These are phyloP conservation scores for Microsporum audouinii DNA, from an alignment of 2,329 filamentous ascomycete species.

Conservation along the genomic window DNA sequence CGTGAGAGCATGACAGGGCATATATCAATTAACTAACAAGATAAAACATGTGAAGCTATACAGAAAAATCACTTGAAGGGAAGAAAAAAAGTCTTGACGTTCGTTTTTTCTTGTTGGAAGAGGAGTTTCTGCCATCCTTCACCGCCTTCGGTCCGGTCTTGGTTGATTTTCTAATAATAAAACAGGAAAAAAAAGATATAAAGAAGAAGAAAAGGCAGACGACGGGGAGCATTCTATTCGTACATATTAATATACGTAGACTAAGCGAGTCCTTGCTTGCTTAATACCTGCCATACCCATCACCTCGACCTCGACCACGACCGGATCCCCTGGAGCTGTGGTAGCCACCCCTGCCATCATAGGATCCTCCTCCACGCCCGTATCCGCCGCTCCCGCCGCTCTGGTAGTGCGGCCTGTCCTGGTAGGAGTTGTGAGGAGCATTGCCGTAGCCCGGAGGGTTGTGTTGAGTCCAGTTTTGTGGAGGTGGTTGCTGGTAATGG, in stretches of 20 bases:
- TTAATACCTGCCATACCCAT: slow-evolving; percentile 32
- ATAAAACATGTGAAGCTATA: not conserved
- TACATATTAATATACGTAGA: not conserved
- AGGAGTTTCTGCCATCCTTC: not conserved
- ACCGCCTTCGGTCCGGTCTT: not conserved
- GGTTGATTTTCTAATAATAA: slow-evolving; percentile 2
- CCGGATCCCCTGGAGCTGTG: slow-evolving; percentile 15
- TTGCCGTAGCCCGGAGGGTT: not conserved
- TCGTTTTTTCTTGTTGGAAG: not conserved
- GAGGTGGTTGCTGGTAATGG: slow-evolving; percentile 6
- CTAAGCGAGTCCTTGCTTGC: not conserved
- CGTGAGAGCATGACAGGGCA: not conserved
- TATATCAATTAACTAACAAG: not conserved
- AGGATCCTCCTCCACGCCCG: slow-evolving; percentile 15
- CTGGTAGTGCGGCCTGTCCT: slow-evolving; percentile 15
- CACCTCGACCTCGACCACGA: slow-evolving; percentile 22
- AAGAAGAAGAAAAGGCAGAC: not conserved
- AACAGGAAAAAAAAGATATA: not conserved
- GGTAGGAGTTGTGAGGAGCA: slow-evolving; percentile 8
- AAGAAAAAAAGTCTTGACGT: not conserved
- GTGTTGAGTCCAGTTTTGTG: not conserved
- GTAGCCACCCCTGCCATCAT: slow-evolving; percentile 19
- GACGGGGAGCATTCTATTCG: not conserved
- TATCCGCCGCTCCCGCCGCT: slow-evolving; percentile 16
- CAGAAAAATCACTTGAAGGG: not conserved